A percentile compares a stretch with the other conserved stretches of the same genome.
Conservation (phyloP, 2,329 filamentous ascomycete species). For the Trichoderma hamatum region DNA sequence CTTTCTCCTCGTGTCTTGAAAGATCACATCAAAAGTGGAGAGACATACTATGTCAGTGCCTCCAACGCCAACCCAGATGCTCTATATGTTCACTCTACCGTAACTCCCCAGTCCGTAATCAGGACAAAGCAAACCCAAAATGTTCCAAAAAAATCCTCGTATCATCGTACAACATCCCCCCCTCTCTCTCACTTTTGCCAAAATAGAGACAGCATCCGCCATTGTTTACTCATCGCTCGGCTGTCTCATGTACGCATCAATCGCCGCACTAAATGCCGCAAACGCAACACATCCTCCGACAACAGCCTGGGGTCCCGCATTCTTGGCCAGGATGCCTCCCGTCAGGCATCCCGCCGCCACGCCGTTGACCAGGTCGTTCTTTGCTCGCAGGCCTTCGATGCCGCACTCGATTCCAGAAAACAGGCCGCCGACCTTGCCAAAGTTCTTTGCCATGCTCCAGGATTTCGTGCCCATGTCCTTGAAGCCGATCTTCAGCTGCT, state of each 20-base stretch:
- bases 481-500: conserved; percentile 85
- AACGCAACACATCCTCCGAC: conserved; percentile 89
- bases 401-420: conserved; percentile 95
- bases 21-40: conserved; percentile 10
- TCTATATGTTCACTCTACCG: conserved; percentile 33
- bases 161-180: conserved; percentile 20
- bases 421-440: conserved; percentile 87
- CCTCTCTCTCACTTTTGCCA: background rate
- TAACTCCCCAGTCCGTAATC: conserved; percentile 35
- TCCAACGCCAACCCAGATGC: conserved; percentile 41
- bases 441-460: conserved; percentile 86
- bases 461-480: conserved; percentile 92
- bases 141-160: conserved; percentile 3
- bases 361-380: conserved; percentile 91
- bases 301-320: conserved; percentile 86
- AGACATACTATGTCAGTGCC: conserved; percentile 26
- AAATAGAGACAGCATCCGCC: background rate
- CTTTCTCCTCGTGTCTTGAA: background rate
- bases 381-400: conserved; percentile 88
- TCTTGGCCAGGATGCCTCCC: conserved; percentile 82
- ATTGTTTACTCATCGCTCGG: conserved; percentile 60
- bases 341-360: conserved; percentile 88
- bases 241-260: conserved; percentile 88
- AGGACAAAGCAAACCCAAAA: conserved; percentile 22
- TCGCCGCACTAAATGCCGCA: conserved; percentile 87